These are phyloP conservation scores for Talaromyces wortmannii DNA, from an alignment of 495 filamentous ascomycete species.

Conservation along the genomic window DNA sequence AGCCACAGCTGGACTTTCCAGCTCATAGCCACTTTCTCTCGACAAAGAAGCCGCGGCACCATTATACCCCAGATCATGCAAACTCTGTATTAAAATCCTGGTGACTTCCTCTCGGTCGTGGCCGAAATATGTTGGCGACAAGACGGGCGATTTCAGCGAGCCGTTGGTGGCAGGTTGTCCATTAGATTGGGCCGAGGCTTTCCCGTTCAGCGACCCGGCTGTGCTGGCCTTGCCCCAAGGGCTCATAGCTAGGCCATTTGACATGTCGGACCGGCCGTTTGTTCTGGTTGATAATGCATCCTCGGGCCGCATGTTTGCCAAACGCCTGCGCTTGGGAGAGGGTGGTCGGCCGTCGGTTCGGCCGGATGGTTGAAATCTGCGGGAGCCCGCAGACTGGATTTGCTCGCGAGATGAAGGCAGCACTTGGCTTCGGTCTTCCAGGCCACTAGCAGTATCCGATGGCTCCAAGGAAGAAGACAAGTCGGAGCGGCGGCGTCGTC, in stretches of 20 bases:
- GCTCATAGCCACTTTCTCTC: slow-evolving; percentile 78
- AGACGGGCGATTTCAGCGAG: slow-evolving; percentile 24
- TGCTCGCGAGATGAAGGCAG: slow-evolving; percentile 8
- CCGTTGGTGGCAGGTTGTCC: slow-evolving; percentile 43
- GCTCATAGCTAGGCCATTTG: slow-evolving; percentile 34
- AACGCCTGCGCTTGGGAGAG: slow-evolving; percentile 55
- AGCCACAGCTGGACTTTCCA: slow-evolving; percentile 81
- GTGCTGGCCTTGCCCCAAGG: slow-evolving; percentile 32
- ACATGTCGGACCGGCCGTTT: slow-evolving; percentile 41
- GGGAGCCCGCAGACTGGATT: slow-evolving; percentile 15
- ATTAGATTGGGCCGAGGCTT: slow-evolving; percentile 28
- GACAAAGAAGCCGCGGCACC: slow-evolving; percentile 65
- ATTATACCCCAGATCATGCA: slow-evolving; percentile 81
- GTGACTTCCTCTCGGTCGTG: slow-evolving; percentile 94
- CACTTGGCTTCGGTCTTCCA: neutral
- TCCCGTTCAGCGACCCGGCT: slow-evolving; percentile 43
- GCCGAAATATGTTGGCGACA: slow-evolving; percentile 53
- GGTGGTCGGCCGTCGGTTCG: slow-evolving; percentile 33
- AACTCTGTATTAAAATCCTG: slow-evolving; percentile 82
- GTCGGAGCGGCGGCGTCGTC: slow-evolving; percentile 20
- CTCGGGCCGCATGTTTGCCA: slow-evolving; percentile 57
- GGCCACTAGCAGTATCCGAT: neutral
- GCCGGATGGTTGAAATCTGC: slow-evolving; percentile 13
- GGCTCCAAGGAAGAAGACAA: slow-evolving; percentile 2
- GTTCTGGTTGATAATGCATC: slow-evolving; percentile 34